These are phyloP conservation scores for Rhodamnia argentea DNA, from an alignment of 345 rosid genomes.

Conservation along the genomic window DNA sequence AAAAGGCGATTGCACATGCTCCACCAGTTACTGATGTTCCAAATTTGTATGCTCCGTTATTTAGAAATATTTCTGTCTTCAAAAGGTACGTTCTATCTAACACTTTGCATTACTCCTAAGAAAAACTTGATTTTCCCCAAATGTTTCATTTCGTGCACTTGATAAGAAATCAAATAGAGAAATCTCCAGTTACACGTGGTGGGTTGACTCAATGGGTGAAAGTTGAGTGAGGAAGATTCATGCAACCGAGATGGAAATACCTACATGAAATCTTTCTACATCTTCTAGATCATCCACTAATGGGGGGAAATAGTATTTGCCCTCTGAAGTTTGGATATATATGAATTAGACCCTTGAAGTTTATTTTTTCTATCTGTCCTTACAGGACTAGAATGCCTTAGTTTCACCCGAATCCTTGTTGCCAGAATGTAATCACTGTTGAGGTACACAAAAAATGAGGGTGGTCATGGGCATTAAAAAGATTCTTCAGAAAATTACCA, in stretches of 20 bases:
- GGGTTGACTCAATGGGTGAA: not conserved
- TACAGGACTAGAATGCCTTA: not conserved
- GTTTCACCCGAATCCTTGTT: not conserved
- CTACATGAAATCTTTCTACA: not conserved
- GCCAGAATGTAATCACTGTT: not conserved
- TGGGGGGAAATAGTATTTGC: not conserved
- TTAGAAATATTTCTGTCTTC: constrained; percentile 60
- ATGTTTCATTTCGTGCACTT: not conserved
- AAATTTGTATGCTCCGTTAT: constrained; percentile 45
- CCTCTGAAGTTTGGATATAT: not conserved
- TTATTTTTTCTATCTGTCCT: not conserved
- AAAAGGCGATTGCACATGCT: constrained; percentile 45
- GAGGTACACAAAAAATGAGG: not conserved
- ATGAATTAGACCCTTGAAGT: not conserved
- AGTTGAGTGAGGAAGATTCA: not conserved
- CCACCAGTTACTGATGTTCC: constrained; percentile 31
- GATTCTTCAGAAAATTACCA: not conserved
- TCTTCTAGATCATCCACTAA: not conserved
- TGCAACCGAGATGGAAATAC: not conserved
- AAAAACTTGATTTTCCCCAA: not conserved
- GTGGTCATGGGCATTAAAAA: not conserved
- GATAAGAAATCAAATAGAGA: not conserved
- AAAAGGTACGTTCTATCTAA: constrained; percentile 30
- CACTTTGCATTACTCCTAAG: not conserved
- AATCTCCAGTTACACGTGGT: not conserved